Conservation (phyloP, 2,329 filamentous ascomycete genomes). For the Botrytis pseudocinerea region DNA sequence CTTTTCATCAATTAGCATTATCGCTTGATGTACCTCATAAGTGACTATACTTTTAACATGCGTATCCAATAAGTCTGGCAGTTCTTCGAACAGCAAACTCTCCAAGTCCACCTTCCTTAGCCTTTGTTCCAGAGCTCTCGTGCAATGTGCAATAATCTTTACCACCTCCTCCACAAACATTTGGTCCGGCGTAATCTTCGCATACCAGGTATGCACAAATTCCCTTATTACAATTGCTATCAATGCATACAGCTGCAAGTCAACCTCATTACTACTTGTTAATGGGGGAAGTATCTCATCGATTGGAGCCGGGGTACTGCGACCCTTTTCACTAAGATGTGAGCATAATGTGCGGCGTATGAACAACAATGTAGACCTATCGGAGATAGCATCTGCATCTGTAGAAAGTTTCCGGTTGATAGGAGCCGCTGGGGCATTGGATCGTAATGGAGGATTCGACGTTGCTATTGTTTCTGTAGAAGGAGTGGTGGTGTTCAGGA, state of each 20-base stretch:
- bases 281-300: conserved; percentile 84
- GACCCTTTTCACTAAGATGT: conserved; percentile 62
- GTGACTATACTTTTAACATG: conserved; percentile 69
- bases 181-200: conserved; percentile 86
- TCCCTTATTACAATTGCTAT: conserved; percentile 87
- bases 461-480: conserved; percentile 11
- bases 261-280: conserved; percentile 91
- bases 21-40: background rate
- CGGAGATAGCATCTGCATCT: conserved; percentile 65
- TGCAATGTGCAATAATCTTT: conserved; percentile 89
- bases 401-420: conserved; percentile 41
- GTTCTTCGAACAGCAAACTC: conserved; percentile 79
- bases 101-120: conserved; percentile 81
- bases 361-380: conserved; percentile 76
- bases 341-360: conserved; percentile 83
- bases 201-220: conserved; percentile 91
- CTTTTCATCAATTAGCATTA: conserved; percentile 47
- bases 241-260: conserved; percentile 89
- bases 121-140: conserved; percentile 81
- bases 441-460: conserved; percentile 21
- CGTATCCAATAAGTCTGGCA: conserved; percentile 76
- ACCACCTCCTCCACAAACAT: conserved; percentile 85
- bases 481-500: conserved; percentile 1
- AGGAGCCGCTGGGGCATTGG: conserved; percentile 34
- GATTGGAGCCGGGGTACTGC: conserved; percentile 58